Base-by-base conservation (phyloP, 1,139 yeast species). In the Yamadazyma friedrichii region DNA sequence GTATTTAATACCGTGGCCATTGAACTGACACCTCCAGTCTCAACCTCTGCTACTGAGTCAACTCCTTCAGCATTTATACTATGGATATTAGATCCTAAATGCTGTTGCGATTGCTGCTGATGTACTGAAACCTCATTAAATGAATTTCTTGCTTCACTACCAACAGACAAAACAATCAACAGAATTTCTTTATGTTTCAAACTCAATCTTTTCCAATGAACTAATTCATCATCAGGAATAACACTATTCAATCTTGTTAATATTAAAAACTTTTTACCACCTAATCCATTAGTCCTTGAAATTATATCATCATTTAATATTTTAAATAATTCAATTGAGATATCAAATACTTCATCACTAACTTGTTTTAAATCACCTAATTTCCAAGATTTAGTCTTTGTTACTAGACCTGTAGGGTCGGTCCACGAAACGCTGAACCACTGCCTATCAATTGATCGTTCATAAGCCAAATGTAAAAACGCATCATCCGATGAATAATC, bases 371-470 rank as follows among this genome's bases (percentile, higher is more conserved):
- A 50, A 43, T 68, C 71, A 42, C 56, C 53, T 2, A 51, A 52
- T 24, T 53, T 59, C 91, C 91, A 84, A 1, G 91, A 77, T 50
- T 82, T 84, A 1, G 83, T 76, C 42, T 72, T 72, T 8, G 83
- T 78, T 6, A 79, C 72, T 9, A 70, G 69, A 0, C 96, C 96
- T 54, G 76, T 74, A 39, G 93, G 93, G 55, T 91, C 96, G 0
- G 95, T 75, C 95, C 97, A 88, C 0, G 95, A 84, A 0, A 88
- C 95, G 22, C 84, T 80, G 37, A 88, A 71, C 96, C 97, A 91
- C 43, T 78, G 80, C 47, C 80, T 82, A 56, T 91, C 96, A 4
- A 78, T 70, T 0, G 96, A 85, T 40, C 95, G 61, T 29, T 89
- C 88, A 54, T 89, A 93, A 0, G 96, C 91, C 24, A 93, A 70